A percentile compares a stretch with the other conserved stretches of the same genome.
Evolutionary conservation across 768 basidiomycete species (phyloP).

Genomic region (Fomitopsis serialis): DNA sequence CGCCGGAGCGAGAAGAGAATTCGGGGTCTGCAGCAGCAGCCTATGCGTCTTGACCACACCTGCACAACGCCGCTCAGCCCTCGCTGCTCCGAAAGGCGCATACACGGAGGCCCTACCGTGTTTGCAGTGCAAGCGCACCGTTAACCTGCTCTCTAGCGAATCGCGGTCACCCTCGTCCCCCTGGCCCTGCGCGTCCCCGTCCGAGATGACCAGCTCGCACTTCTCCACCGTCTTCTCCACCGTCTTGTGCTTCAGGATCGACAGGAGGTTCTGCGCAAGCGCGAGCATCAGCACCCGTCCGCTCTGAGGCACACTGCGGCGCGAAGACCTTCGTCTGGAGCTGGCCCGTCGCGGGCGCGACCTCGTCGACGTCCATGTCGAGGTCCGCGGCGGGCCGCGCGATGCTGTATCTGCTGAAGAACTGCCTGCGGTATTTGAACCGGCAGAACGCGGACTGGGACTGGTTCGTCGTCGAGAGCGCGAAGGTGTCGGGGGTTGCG

Average conservation of each 20-base stretch:
- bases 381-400: slow-evolving; percentile 17
- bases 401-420: slow-evolving; percentile 66
- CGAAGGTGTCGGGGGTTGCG: slow-evolving; percentile 53
- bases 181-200: slow-evolving; percentile 31
- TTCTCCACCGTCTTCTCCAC: slow-evolving; percentile 74
- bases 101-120: slow-evolving; percentile 48
- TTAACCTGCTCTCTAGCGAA: slow-evolving; percentile 63
- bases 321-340: slow-evolving; percentile 56
- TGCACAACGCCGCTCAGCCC: slow-evolving; percentile 22
- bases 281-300: background rate
- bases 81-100: background rate
- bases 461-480: slow-evolving; percentile 72
- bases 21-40: slow-evolving; percentile 53
- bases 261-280: slow-evolving; percentile 49
- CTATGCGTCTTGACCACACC: slow-evolving; percentile 83
- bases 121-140: slow-evolving; percentile 76
- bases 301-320: no score
- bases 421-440: slow-evolving; percentile 61
- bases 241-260: slow-evolving; percentile 68
- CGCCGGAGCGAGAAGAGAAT: slow-evolving; percentile 59
- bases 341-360: slow-evolving; percentile 51
- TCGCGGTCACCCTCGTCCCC: slow-evolving; percentile 45
- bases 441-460: slow-evolving; percentile 80
- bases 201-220: slow-evolving; percentile 68
- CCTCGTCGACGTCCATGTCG: slow-evolving; percentile 32